Percentiles rank a stretch among this genome's conserved stretches.
Conservation (phyloP, 495 filamentous ascomycete genomes). For the Neurospora tetrasperma region DNA sequence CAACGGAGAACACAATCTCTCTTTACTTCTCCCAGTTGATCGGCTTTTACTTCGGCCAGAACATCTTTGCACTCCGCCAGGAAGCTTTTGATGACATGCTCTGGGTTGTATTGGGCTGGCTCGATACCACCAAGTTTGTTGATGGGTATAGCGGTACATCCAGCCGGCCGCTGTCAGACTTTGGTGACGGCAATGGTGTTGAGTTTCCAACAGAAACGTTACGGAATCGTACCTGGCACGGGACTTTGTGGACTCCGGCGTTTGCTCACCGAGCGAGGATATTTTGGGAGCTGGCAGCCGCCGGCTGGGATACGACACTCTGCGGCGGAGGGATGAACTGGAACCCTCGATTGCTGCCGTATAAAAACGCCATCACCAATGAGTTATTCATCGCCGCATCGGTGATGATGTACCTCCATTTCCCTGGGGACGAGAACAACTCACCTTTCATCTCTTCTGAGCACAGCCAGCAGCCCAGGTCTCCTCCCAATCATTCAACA, state of each 20-base stretch:
- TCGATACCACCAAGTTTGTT: constrained; percentile 72
- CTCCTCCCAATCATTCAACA: neutral
- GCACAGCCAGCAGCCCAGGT: neutral
- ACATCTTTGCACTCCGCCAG: constrained; percentile 60
- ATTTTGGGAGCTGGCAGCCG: constrained; percentile 74
- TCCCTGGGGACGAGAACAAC: constrained; percentile 65
- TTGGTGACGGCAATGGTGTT: neutral
- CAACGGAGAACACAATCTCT: constrained; percentile 60
- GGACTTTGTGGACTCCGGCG: constrained; percentile 58
- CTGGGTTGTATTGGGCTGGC: constrained; percentile 92
- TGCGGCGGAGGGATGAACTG: constrained; percentile 91
- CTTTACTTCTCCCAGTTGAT: constrained; percentile 68
- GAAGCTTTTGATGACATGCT: constrained; percentile 95
- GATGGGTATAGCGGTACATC: constrained; percentile 42
- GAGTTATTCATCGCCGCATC: constrained; percentile 79
- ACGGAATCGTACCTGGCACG: constrained; percentile 52
- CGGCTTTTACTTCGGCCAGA: constrained; percentile 79
- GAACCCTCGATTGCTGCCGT: constrained; percentile 72
- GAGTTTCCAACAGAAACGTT: constrained; percentile 3
- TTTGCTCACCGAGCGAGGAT: constrained; percentile 81
- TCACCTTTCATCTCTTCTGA: constrained; percentile 47
- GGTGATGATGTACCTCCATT: constrained; percentile 83
- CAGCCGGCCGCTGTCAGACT: neutral
- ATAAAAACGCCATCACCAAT: constrained; percentile 98
- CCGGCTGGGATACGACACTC: constrained; percentile 72